Conservation (phyloP, 2,329 filamentous ascomycete species). For the Phoma sp. region DNA sequence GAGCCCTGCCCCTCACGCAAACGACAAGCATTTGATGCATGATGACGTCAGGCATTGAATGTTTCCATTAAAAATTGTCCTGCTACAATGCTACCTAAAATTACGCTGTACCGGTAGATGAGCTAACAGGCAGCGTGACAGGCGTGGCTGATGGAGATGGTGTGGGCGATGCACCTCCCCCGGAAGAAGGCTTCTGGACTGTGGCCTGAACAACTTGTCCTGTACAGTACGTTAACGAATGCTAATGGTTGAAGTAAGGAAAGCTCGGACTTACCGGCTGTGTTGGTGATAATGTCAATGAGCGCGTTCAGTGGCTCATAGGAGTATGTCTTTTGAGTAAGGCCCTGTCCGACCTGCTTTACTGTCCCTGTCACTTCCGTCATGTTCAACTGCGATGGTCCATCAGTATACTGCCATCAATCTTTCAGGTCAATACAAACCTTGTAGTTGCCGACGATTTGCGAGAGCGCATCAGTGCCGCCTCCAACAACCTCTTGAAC, state of each 20-base stretch:
- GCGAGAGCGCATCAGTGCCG: slow-evolving; percentile 55
- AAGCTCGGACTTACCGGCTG: slow-evolving; percentile 39
- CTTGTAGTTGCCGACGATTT: slow-evolving; percentile 66
- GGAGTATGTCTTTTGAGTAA: slow-evolving; percentile 61
- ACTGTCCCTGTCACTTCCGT: slow-evolving; percentile 54
- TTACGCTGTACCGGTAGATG: slow-evolving; percentile 29
- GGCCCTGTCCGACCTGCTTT: slow-evolving; percentile 47
- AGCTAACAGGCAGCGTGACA: slow-evolving; percentile 39
- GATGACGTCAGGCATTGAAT: not conserved
- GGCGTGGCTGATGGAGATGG: slow-evolving; percentile 38
- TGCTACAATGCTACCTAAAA: not conserved
- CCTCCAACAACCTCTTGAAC: slow-evolving; percentile 64
- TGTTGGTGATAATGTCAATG: slow-evolving; percentile 64
- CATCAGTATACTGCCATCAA: not conserved
- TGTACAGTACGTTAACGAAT: not conserved
- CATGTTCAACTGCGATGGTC: slow-evolving; percentile 58
- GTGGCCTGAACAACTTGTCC: slow-evolving; percentile 63
- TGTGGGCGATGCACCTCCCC: slow-evolving; percentile 30
- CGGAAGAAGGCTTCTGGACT: slow-evolving; percentile 45
- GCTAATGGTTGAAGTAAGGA: not conserved
- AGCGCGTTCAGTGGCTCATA: slow-evolving; percentile 60
- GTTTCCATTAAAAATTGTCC: too few species aligned
- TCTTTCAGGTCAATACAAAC: slow-evolving; percentile 11
- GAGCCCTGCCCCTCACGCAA: not conserved
- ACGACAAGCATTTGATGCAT: not conserved